A percentile compares a stretch with the other conserved stretches of the same genome.
These are phyloP conservation scores for Bryoglossum gracile DNA, from an alignment of 495 filamentous ascomycete genomes.

Conservation along the genomic window DNA sequence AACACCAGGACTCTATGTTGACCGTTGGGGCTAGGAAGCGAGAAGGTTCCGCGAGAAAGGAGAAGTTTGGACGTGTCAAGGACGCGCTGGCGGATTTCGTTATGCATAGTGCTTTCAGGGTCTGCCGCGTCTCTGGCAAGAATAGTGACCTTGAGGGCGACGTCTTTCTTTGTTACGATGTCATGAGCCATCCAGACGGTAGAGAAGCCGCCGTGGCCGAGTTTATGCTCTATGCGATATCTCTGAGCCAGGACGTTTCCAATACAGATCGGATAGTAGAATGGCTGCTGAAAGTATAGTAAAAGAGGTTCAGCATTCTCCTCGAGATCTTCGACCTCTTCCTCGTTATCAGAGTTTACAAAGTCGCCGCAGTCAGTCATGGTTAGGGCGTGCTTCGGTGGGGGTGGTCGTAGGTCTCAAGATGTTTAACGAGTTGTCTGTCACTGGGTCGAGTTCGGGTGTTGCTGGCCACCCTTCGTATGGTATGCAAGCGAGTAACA, in stretches of 20 bases:
- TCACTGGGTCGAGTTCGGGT: too few relatives aligned
- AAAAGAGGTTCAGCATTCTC: not conserved
- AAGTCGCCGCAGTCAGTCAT: constrained; percentile 7
- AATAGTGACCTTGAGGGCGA: constrained; percentile 7
- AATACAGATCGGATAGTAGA: constrained; percentile 8
- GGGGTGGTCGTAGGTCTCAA: too few relatives aligned
- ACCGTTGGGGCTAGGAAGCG: not conserved
- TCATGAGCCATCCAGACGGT: constrained; percentile 13
- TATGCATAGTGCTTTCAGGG: not conserved
- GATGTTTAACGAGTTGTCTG: too few relatives aligned
- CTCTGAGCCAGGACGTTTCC: constrained; percentile 2
- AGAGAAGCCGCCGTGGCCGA: constrained; percentile 11
- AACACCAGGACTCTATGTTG: constrained; percentile 27
- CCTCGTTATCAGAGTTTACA: constrained; percentile 4
- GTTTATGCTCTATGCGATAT: constrained; percentile 12
- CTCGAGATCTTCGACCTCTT: constrained; percentile 10
- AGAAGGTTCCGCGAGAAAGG: not conserved
- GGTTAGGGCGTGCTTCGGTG: too few relatives aligned
- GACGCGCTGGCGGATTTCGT: constrained; percentile 3
- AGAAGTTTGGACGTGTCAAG: constrained; percentile 3
- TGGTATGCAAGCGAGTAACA: too few relatives aligned
- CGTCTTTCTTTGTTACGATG: constrained; percentile 2
- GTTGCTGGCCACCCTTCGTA: too few relatives aligned
- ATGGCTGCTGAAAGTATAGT: not conserved
- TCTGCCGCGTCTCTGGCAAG: not conserved